Evolutionary conservation across 371 early-diverging fungal genomes (phyloP).

Genomic region (Syncephalastrum monosporum): DNA sequence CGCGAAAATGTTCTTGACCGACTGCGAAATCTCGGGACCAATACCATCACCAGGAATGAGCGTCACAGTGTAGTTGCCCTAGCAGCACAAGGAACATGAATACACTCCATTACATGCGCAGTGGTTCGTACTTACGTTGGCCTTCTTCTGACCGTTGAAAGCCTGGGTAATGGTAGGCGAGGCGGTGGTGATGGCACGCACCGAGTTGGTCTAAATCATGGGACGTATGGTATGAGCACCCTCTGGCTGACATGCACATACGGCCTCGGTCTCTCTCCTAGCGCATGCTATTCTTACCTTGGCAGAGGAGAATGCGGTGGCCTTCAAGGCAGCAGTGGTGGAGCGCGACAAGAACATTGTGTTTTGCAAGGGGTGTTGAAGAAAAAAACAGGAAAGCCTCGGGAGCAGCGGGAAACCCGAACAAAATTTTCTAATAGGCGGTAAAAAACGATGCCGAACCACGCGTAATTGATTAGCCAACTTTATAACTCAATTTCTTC

Average conservation of each 20-base stretch:
- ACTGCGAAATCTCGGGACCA: conserved; percentile 96
- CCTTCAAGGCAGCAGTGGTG: conserved; percentile 17
- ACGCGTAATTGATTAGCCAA: too few relatives aligned
- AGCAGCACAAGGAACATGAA: background rate
- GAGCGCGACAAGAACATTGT: conserved; percentile 24
- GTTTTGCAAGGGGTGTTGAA: conserved; percentile 2
- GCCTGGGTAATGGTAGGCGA: conserved; percentile 60
- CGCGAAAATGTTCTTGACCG: conserved; percentile 90
- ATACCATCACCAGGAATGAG: conserved; percentile 99
- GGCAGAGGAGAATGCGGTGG: conserved; percentile 13
- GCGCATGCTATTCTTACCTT: conserved; percentile 7
- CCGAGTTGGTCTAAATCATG: conserved; percentile 31
- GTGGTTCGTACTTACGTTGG: conserved; percentile 45
- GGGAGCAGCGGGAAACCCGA: too few relatives aligned
- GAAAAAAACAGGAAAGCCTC: conserved; percentile 6
- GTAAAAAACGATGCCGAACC: too few relatives aligned
- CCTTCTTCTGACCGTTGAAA: conserved; percentile 65
- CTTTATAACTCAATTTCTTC: too few relatives aligned
- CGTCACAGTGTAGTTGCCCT: conserved; percentile 86
- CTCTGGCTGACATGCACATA: background rate
- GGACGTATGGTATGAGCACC: background rate
- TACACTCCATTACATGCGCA: too few relatives aligned
- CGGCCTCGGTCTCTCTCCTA: background rate
- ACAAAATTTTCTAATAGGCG: too few relatives aligned
- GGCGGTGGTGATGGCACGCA: conserved; percentile 55